Evolutionary conservation across 345 rosid species (phyloP).

Genomic region (Brassica cretica): DNA sequence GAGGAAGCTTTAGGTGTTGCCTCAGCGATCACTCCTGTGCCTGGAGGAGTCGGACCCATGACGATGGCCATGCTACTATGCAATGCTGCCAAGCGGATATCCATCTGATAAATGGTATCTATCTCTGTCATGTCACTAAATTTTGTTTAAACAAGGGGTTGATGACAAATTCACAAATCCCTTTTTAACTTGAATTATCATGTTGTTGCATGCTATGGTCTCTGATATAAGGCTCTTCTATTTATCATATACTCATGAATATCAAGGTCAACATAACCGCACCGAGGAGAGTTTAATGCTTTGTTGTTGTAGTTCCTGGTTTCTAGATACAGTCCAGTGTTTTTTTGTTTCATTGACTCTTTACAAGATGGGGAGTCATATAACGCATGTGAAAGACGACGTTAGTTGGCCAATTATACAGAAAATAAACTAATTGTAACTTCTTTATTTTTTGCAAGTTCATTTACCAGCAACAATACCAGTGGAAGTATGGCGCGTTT

Average conservation of each 20-base stretch:
- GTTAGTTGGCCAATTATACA: background rate
- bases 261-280: background rate
- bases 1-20: constrained; percentile 79
- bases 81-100: constrained; percentile 64
- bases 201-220: background rate
- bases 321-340: background rate
- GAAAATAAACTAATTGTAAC: no score
- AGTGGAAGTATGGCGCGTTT: no score
- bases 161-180: background rate
- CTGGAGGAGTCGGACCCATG: constrained; percentile 94
- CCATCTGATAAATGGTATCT: constrained; percentile 12
- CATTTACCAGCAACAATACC: no score
- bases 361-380: background rate
- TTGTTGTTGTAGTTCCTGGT: background rate
- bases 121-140: constrained; percentile 6
- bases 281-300: background rate
- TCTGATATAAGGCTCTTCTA: background rate
- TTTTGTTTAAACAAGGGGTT: background rate
- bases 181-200: background rate
- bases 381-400: background rate
- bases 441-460: no score
- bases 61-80: constrained; percentile 83
- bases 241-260: background rate
- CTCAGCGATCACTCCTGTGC: constrained; percentile 84
- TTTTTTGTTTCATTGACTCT: background rate